Percentiles rank a stretch among this genome's conserved stretches.
Conservation (phyloP, 306 rosid species). For the Medicago ruthenica region DNA sequence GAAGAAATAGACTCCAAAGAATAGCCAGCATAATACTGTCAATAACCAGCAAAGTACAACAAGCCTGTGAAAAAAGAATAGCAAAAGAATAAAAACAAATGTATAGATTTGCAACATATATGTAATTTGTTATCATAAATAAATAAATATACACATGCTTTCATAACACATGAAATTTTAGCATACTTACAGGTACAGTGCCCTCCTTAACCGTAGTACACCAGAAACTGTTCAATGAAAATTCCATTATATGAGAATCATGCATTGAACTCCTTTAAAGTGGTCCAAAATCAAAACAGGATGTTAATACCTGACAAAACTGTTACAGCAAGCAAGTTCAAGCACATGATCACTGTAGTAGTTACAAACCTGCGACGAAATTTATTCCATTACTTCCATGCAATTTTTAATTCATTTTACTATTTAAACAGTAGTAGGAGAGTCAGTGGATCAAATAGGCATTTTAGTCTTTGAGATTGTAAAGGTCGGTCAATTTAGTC, state of each 20-base stretch:
- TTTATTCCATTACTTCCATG: slow-evolving; percentile 7
- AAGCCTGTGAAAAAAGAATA: slow-evolving; percentile 55
- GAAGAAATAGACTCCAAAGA: slow-evolving; percentile 79
- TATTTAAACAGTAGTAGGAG: too few species aligned
- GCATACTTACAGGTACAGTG: slow-evolving; percentile 60
- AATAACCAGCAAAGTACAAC: slow-evolving; percentile 68
- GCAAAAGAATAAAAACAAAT: neutral
- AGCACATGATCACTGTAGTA: slow-evolving; percentile 55
- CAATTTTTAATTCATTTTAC: too few species aligned
- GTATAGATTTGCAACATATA: neutral
- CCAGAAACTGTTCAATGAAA: slow-evolving; percentile 63
- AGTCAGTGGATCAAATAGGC: neutral
- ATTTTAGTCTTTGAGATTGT: too few species aligned
- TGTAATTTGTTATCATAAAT: neutral
- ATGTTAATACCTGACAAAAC: slow-evolving; percentile 64
- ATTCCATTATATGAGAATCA: slow-evolving; percentile 32
- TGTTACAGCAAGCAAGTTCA: slow-evolving; percentile 66
- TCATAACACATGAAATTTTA: slow-evolving; percentile 18
- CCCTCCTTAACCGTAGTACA: slow-evolving; percentile 51
- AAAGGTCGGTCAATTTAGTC: too few species aligned
- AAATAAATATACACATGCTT: slow-evolving; percentile 8
- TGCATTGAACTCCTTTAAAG: neutral
- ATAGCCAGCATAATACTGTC: slow-evolving; percentile 76
- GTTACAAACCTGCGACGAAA: slow-evolving; percentile 62
- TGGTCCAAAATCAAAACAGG: neutral